Base-by-base conservation (phyloP, 257 asterid genomes). In the Coffea eugenioides region DNA sequence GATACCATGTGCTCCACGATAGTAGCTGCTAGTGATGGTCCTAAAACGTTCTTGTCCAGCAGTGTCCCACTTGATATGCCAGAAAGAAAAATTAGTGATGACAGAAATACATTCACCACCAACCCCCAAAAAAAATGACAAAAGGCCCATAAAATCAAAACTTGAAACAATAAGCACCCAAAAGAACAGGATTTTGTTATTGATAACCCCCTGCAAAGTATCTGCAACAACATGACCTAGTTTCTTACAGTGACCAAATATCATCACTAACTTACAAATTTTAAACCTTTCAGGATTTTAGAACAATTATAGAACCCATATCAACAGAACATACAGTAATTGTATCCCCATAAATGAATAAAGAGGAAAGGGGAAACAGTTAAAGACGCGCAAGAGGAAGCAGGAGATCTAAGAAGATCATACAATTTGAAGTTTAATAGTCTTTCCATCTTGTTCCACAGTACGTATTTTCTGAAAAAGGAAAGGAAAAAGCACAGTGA, bases 41-140 rank as follows among this genome's bases (percentile, higher is more conserved):
- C 90, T 86, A 79, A 88, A 88, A 78, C 90, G 89, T 76, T 88
- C 91, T 85, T 88, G 91, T 73, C 91, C 91, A 54, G 90, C 91
- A 16, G 91, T 88, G 82, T 88, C 91, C 91, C 91, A 88, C 91
- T 86, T 74, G 70, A 79, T 52, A 70, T 12, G 70, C 6, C 67
- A 73, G 41, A 75, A 67, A 61, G 71, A 43, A 75, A 68, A 59
- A 52, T 70, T 31, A 75, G 79, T 75, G 34, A 73, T 43, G 4
- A 70, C 43, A 75, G 59, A 36, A 45, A 57, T 57, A 57, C 12
- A 59, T 73, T 54, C 11, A 25, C 66, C 64, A 52, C 52, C 23
- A 18, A 39, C 43, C 43, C 43, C 43, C 52, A 73, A 18, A 73
- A 57, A 75, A 75, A 18, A 16, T 3, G 3, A 16, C 2, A 27